phyloP scores from a whole-genome alignment of 2,329 filamentous ascomycete genomes.

The Trichothecium sympodiale region DNA sequence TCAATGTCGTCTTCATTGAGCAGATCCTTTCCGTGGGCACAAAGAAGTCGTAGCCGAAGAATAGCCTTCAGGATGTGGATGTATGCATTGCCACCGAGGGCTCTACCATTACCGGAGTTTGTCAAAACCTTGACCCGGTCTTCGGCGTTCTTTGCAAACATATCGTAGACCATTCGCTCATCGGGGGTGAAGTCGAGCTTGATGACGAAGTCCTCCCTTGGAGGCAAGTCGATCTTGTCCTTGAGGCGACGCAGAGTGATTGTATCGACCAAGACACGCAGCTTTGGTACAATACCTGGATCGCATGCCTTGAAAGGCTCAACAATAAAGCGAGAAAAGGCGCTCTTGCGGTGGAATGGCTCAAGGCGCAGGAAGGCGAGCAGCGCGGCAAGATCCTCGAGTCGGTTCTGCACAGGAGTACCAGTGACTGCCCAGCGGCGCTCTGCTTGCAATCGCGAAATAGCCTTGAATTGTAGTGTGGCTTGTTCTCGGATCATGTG shows the following conservation, averaged over 20 bases:
- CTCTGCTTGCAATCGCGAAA: slow-evolving; percentile 67
- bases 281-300: slow-evolving; percentile 69
- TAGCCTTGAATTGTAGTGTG: slow-evolving; percentile 74
- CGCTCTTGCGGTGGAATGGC: slow-evolving; percentile 69
- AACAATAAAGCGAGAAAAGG: slow-evolving; percentile 72
- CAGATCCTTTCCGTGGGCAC: slow-evolving; percentile 87
- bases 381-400: slow-evolving; percentile 81
- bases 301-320: slow-evolving; percentile 81
- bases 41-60: slow-evolving; percentile 77
- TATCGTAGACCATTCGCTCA: slow-evolving; percentile 69
- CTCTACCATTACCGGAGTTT: slow-evolving; percentile 44
- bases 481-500: slow-evolving; percentile 84
- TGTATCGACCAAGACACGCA: slow-evolving; percentile 86
- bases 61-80: slow-evolving; percentile 90
- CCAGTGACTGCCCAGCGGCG: slow-evolving; percentile 96
- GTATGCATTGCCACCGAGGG: slow-evolving; percentile 76
- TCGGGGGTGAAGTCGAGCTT: slow-evolving; percentile 64
- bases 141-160: slow-evolving; percentile 72
- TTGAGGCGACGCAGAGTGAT: slow-evolving; percentile 87
- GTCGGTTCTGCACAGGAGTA: slow-evolving; percentile 86
- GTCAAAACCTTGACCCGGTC: slow-evolving; percentile 69
- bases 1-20: slow-evolving; percentile 75
- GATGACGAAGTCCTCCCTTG: slow-evolving; percentile 61
- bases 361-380: slow-evolving; percentile 75
- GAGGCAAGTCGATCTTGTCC: slow-evolving; percentile 76